Evolutionary conservation across 768 basidiomycete species (phyloP).

Genomic region (Boletus sensibilis): DNA sequence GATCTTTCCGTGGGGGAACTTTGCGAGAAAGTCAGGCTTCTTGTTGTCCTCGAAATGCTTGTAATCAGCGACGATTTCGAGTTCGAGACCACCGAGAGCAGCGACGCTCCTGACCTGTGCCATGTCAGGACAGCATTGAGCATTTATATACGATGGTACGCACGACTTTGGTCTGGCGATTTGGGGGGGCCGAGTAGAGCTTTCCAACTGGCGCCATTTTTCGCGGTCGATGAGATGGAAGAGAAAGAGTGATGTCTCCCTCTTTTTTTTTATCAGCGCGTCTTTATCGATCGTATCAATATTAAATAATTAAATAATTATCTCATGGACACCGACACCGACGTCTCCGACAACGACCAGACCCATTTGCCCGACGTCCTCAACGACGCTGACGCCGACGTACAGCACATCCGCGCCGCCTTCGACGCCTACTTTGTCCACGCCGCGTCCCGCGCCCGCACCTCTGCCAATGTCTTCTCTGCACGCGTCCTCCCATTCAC

Average conservation of each 20-base stretch:
- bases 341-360: conserved; percentile 31
- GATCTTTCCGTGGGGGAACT: conserved; percentile 82
- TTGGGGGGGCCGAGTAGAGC: conserved; percentile 49
- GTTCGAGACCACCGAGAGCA: conserved; percentile 55
- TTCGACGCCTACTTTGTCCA: conserved; percentile 88
- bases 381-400: conserved; percentile 7
- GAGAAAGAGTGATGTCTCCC: conserved; percentile 8
- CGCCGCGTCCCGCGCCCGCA: conserved; percentile 59
- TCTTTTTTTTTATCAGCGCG: conserved; percentile 24
- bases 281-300: conserved; percentile 31
- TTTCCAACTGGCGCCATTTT: conserved; percentile 62
- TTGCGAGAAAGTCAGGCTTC: conserved; percentile 64
- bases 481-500: conserved; percentile 68
- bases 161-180: conserved; percentile 49
- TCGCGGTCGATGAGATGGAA: conserved; percentile 25
- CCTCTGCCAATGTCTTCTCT: conserved; percentile 81
- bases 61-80: conserved; percentile 54
- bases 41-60: conserved; percentile 65
- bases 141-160: conserved; percentile 5
- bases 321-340: conserved; percentile 30
- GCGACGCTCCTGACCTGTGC: conserved; percentile 53
- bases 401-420: conserved; percentile 42
- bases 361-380: conserved; percentile 10
- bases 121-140: conserved; percentile 1
- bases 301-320: conserved; percentile 21